Evolutionary conservation across 2,329 filamentous ascomycete species (phyloP).

Genomic region (Phialocephala subalpina): DNA sequence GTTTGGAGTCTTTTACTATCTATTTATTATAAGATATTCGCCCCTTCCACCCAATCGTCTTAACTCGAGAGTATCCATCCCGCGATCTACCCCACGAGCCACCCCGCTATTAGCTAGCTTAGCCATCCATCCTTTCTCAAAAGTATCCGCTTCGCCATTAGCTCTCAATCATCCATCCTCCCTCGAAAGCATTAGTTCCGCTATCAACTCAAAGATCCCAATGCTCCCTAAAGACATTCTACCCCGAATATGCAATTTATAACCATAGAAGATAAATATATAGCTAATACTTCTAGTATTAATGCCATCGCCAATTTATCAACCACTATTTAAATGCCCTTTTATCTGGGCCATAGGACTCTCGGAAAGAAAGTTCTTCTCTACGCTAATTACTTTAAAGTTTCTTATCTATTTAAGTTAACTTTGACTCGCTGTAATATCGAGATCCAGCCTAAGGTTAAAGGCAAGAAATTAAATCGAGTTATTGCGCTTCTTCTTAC

Average conservation of each 20-base stretch:
- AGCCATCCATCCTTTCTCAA: too few relatives aligned
- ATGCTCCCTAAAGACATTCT: constrained; percentile 24
- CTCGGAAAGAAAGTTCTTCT: constrained; percentile 38
- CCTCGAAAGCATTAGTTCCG: neutral
- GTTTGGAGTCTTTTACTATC: too few relatives aligned
- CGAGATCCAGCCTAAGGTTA: constrained; percentile 36
- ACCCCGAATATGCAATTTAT: constrained; percentile 37
- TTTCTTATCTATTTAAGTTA: constrained; percentile 32
- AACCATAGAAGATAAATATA: constrained; percentile 43
- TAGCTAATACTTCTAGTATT: constrained; percentile 34
- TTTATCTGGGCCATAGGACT: constrained; percentile 42
- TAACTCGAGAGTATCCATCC: too few relatives aligned
- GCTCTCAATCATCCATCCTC: too few relatives aligned
- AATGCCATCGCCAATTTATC: constrained; percentile 32
- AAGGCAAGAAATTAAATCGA: constrained; percentile 39
- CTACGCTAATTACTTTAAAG: constrained; percentile 44
- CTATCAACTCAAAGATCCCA: constrained; percentile 33
- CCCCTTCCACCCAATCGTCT: too few relatives aligned
- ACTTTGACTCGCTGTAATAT: constrained; percentile 41
- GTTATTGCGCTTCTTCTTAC: constrained; percentile 43
- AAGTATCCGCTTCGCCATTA: too few relatives aligned
- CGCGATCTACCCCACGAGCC: too few relatives aligned
- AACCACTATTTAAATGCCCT: constrained; percentile 30
- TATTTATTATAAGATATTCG: too few relatives aligned
- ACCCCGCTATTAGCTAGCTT: too few relatives aligned